Base-by-base conservation (phyloP, 805 yeast species). In the Grigorovia yakushimaensis region DNA sequence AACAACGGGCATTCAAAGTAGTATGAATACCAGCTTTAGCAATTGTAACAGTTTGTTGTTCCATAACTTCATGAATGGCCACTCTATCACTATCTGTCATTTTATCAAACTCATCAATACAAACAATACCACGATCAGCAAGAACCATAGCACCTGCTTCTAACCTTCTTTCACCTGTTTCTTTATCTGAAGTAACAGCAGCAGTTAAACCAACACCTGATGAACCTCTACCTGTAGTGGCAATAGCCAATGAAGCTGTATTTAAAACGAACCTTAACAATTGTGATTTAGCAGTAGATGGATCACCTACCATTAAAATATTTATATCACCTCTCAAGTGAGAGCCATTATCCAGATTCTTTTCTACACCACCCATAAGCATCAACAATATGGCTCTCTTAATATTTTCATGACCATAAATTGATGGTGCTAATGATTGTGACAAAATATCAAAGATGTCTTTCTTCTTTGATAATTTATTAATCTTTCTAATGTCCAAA, bases 111-210 rank as follows among this genome's bases (percentile, higher is more conserved):
- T 93, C 98, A 73, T 93, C 98, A 59, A 93, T 94, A 77, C 98
- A 93, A 39, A 93, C 97, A 48, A 93, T 77, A 53, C 98, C 98
- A 54, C 97, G 74, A 68, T 93, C 98, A 11, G 98, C 98, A 52
- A 93, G 73, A 37, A 93, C 98, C 97, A 93, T 91, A 3, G 98
- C 98, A 74, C 98, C 98, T 1, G 98, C 98, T 69, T 93, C 98
- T 54, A 93, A 72, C 57, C 95, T 77, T 59, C 97, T 76, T 69
- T 93, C 98, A 50, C 98, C 98, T 0, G 98, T 93, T 66, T 93
- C 98, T 59, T 82, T 84, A 67, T 93, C 98, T 1, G 89, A 78
- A 6, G 97, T 89, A 2, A 93, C 98, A 1, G 98, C 98, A 18
- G 98, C 98, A 0, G 98, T 93, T 60, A 93, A 76, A 87, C 98